phyloP scores from a whole-genome alignment of 2,329 filamentous ascomycete species.

The Diplodia mutila region DNA sequence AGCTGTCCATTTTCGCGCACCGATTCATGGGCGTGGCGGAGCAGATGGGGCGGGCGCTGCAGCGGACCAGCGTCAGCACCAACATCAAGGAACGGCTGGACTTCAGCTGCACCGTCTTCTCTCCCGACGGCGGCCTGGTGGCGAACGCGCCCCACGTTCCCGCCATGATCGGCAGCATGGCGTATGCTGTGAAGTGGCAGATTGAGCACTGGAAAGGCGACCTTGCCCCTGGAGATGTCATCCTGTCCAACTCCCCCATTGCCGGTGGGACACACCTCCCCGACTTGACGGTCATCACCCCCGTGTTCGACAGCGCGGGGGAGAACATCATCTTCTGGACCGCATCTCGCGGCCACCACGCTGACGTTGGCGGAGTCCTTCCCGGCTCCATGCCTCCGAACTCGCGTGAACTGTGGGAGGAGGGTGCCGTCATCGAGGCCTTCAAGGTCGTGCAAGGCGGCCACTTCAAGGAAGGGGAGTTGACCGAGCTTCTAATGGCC shows the following conservation, averaged over 20 bases:
- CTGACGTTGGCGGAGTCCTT: conserved; percentile 47
- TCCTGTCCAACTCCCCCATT: conserved; percentile 46
- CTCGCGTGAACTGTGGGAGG: conserved; percentile 49
- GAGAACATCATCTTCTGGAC: conserved; percentile 44
- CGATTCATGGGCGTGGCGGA: conserved; percentile 86
- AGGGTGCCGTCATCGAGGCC: conserved; percentile 46
- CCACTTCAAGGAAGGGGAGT: conserved; percentile 42
- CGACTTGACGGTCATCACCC: conserved; percentile 49
- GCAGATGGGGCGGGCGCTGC: conserved; percentile 78
- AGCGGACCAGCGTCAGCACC: conserved; percentile 78
- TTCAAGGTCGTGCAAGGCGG: conserved; percentile 34
- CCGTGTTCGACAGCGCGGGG: conserved; percentile 39
- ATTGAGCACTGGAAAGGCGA: conserved; percentile 41
- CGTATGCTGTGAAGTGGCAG: conserved; percentile 46
- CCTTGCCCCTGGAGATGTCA: conserved; percentile 45
- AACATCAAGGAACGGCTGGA: conserved; percentile 68
- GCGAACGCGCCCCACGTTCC: conserved; percentile 50
- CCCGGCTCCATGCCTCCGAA: conserved; percentile 50
- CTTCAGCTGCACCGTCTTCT: conserved; percentile 51
- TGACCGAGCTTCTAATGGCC: conserved; percentile 37
- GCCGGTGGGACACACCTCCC: conserved; percentile 49
- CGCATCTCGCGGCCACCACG: conserved; percentile 45
- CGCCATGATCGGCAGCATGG: conserved; percentile 49
- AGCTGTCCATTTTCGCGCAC: conserved; percentile 78
- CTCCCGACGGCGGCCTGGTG: conserved; percentile 46